These are phyloP conservation scores for Mycotypha africana DNA, from an alignment of 371 early-diverging fungal species.

Conservation along the genomic window DNA sequence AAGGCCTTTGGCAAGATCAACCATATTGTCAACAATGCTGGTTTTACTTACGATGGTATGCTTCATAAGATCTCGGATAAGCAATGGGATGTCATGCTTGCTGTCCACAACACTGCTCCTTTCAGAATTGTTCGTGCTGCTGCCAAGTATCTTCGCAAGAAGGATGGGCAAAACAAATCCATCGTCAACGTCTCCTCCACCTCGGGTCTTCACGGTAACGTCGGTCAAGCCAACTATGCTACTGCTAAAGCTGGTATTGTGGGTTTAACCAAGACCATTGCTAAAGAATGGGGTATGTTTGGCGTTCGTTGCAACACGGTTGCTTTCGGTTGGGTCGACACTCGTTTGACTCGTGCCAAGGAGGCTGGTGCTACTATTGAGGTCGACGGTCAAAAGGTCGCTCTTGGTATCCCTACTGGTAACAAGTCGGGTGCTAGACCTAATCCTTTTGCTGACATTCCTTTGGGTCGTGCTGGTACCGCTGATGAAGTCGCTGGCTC, in stretches of 20 bases:
- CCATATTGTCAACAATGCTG: conserved; percentile 70
- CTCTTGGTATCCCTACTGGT: conserved; percentile 62
- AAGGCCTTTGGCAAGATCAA: conserved; percentile 64
- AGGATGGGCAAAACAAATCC: conserved; percentile 44
- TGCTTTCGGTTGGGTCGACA: conserved; percentile 65
- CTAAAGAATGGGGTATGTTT: conserved; percentile 58
- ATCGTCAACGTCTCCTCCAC: conserved; percentile 65
- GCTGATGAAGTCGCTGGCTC: conserved; percentile 67
- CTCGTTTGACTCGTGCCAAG: conserved; percentile 68
- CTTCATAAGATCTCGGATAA: conserved; percentile 66
- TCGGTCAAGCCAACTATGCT: conserved; percentile 61
- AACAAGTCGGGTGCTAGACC: conserved; percentile 34
- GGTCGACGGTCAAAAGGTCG: conserved; percentile 63
- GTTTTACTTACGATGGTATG: conserved; percentile 68
- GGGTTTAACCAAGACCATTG: conserved; percentile 57
- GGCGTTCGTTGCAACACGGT: conserved; percentile 64
- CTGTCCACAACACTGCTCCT: conserved; percentile 65
- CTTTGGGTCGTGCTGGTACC: conserved; percentile 58
- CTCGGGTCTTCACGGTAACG: conserved; percentile 65
- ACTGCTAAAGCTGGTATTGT: conserved; percentile 57
- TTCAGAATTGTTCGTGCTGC: conserved; percentile 67
- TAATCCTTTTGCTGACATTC: conserved; percentile 52
- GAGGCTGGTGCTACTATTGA: conserved; percentile 61
- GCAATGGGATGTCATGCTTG: conserved; percentile 64
- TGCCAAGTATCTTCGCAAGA: conserved; percentile 51